Base-by-base conservation (phyloP, 306 rosid genomes). In the Sphenostylis stenocarpa region DNA sequence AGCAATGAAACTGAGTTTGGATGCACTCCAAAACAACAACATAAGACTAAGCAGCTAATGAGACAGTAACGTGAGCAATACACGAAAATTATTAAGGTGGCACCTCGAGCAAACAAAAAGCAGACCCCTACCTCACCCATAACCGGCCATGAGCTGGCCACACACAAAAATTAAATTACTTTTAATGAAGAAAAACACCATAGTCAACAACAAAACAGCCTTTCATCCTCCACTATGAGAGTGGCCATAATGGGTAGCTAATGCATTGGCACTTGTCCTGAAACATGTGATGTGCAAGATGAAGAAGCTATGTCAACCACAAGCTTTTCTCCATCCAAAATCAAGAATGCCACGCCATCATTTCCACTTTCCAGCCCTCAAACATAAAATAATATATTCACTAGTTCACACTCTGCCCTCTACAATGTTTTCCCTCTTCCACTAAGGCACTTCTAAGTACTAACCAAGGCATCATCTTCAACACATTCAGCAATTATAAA, bases 201-300 rank as follows among this genome's bases (percentile, higher is more conserved):
- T 34, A 78, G 79, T 84, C 76, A 80, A 71, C 70, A 52, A 26
- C 14, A 47, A 72, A 14, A 66, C 19, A 70, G 21, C 63, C 58
- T 77, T 73, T 72, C 76, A 64, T 64, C 5, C 67, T 78, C 87
- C 90, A 86, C 85, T 83, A 73, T 1, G 29, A 70, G 36, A 86
- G 85, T 86, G 87, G 77, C 26, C 53, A 73, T 77, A 47, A 77
- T 80, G 83, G 77, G 70, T 70, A 55, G 60, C 69, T 67, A 55
- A 21, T 64, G 17, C 31, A 24, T 71, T 38, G 70, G 56, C 87
- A 83, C 85, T 73, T 77, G 82, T 57, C 67, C 15, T 74, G 6
- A 68, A 43, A 38, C 56, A 64, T 38, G 47, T 16, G 67, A 83
- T 20, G 13, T 44, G 10, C 62, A 56, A 58, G 39, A 12, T 6